Evolutionary conservation across 2,329 filamentous ascomycete species (phyloP), one percentile per base, ranked within the genome.

Genomic region (Immersiporthe knoxdaviesiana): DNA sequence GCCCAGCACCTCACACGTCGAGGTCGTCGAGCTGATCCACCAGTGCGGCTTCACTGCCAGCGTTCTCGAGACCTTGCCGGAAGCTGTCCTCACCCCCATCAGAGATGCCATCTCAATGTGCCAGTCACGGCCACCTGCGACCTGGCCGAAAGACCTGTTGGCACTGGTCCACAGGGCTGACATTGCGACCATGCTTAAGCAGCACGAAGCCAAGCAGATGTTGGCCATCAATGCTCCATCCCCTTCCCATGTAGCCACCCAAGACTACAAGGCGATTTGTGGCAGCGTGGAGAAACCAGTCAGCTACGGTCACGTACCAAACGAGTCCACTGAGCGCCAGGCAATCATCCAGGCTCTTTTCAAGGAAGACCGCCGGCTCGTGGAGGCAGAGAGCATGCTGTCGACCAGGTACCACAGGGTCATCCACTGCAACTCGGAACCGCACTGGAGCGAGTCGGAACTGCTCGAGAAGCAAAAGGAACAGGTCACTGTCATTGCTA

Each of bases 381-480:
- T 93, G 71, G 96, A 99, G 81, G 96, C 94, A 0, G 90, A 91
- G 67, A 89, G 87, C 66, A 84, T 99, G 67, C 84, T 99, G n/a
- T 94, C 96, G 68, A 96, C 96, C 37, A 89, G 91, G 65, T 92
- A 91, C 75, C 85, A 93, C 18, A 90, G 95, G 56, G 83, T 92
- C 14, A 89, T 95, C n/a, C 91, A 92, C 65, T 91, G 95, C 71
- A 85, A 90, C 52, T 88, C 90, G 1, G 86, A 93, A 72, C 88
- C 91, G 0, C 88, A 89, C 54, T 96, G 93, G 91, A 88, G 90
- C 30, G 96, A 99, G 77, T 90, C 92, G 21, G 91, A 96, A 71
- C 89, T 97, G 68, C 84, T 99, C 12, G 96, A 99, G 77, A 92
- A 92, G 70, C 96, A 99, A 78, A 97, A 97, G 78, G 91, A 93